These are phyloP conservation scores for Brassica napus DNA, from an alignment of 345 rosid species.

Conservation along the genomic window Da-Ae NC_063436.1:6654001-6654500, in stretches of 20 bases:
- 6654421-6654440: slow-evolving; percentile 51
- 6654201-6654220: background rate
- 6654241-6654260: too few relatives aligned
- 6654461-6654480: slow-evolving; percentile 61
- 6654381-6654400: background rate
- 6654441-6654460: slow-evolving; percentile 65
- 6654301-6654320: slow-evolving; percentile 67
- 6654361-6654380: background rate
- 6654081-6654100: slow-evolving; percentile 92
- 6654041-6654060: slow-evolving; percentile 92
- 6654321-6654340: slow-evolving; percentile 78
- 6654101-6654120: slow-evolving; percentile 63
- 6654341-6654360: slow-evolving; percentile 54
- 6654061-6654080: slow-evolving; percentile 87
- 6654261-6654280: slow-evolving; percentile 49
- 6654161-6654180: background rate
- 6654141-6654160: slow-evolving; percentile 37
- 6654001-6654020: background rate
- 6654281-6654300: slow-evolving; percentile 66
- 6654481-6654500: slow-evolving; percentile 54
- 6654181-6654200: background rate
- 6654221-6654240: background rate
- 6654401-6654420: slow-evolving; percentile 53
- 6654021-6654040: slow-evolving; percentile 8
- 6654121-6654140: slow-evolving; percentile 35